These are phyloP conservation scores for Trifolium pratense DNA, from an alignment of 306 rosid genomes.

Conservation along the genomic window DNA sequence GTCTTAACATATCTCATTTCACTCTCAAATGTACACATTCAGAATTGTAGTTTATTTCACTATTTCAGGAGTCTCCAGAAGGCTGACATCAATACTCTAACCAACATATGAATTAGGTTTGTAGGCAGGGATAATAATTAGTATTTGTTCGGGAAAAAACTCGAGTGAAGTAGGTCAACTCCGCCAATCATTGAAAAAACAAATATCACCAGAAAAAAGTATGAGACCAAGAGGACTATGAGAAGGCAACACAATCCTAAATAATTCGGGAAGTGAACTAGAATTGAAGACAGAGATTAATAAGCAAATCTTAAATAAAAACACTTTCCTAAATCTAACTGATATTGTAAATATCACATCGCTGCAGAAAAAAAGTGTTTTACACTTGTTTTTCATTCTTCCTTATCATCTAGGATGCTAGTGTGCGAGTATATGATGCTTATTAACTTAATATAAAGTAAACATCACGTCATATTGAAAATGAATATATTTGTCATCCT, in stretches of 20 bases:
- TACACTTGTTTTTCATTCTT: constrained; percentile 10
- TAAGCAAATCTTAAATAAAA: not conserved
- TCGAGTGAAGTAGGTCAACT: not conserved
- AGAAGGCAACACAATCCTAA: not conserved
- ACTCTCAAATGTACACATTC: constrained; percentile 6
- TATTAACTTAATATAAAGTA: constrained; percentile 11
- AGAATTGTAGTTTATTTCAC: not conserved
- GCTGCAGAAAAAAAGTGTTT: constrained; percentile 7
- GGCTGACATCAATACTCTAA: not conserved
- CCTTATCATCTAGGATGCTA: constrained; percentile 15
- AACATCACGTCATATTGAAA: not conserved
- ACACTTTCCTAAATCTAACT: not conserved
- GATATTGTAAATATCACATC: not conserved
- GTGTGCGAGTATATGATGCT: not conserved
- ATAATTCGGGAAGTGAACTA: not conserved
- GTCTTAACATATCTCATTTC: not conserved
- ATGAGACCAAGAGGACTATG: not conserved
- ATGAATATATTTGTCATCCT: not conserved
- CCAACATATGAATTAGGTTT: constrained; percentile 6
- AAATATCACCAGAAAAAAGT: not conserved
- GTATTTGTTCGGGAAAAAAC: not conserved
- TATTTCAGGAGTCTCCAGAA: not conserved
- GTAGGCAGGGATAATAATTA: constrained; percentile 9
- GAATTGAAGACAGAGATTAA: not conserved
- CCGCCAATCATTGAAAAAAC: not conserved